Evolutionary conservation across 805 yeast species (phyloP).

Genomic region (Scheffersomyces coipomensis): DNA sequence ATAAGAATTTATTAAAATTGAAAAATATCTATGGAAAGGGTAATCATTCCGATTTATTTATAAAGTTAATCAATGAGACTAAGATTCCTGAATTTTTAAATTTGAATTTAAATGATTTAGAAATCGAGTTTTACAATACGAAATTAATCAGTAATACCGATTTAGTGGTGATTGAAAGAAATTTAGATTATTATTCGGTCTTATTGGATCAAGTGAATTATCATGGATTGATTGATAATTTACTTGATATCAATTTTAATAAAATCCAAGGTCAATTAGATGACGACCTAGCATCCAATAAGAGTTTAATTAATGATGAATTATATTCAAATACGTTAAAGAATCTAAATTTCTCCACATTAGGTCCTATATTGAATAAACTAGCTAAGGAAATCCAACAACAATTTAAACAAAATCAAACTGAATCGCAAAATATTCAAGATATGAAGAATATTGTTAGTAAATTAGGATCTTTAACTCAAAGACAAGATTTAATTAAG

Average conservation of each 20-base stretch:
- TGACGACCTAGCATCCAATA: slow-evolving; percentile 8
- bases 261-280: slow-evolving; percentile 16
- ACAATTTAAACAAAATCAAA: slow-evolving; percentile 41
- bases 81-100: slow-evolving; percentile 35
- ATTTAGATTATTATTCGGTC: slow-evolving; percentile 70
- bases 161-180: slow-evolving; percentile 75
- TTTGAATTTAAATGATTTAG: slow-evolving; percentile 32
- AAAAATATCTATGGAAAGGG: slow-evolving; percentile 65
- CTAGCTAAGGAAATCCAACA: slow-evolving; percentile 70
- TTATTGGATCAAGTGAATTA: slow-evolving; percentile 77
- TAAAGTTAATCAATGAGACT: slow-evolving; percentile 35
- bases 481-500: slow-evolving; percentile 64
- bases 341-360: slow-evolving; percentile 71
- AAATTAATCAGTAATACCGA: slow-evolving; percentile 56
- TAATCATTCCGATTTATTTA: slow-evolving; percentile 47
- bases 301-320: slow-evolving; percentile 8
- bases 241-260: slow-evolving; percentile 50
- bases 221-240: slow-evolving; percentile 77
- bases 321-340: slow-evolving; percentile 42
- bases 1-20: slow-evolving; percentile 33
- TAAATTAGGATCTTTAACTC: slow-evolving; percentile 63
- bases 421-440: slow-evolving; percentile 12
- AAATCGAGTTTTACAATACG: slow-evolving; percentile 32
- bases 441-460: slow-evolving; percentile 74
- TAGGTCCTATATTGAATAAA: slow-evolving; percentile 70